A percentile compares a stretch with the other conserved stretches of the same genome.
Conservation (phyloP, 495 filamentous ascomycete species). For the Pseudomonodictys pantanalensis region DNA sequence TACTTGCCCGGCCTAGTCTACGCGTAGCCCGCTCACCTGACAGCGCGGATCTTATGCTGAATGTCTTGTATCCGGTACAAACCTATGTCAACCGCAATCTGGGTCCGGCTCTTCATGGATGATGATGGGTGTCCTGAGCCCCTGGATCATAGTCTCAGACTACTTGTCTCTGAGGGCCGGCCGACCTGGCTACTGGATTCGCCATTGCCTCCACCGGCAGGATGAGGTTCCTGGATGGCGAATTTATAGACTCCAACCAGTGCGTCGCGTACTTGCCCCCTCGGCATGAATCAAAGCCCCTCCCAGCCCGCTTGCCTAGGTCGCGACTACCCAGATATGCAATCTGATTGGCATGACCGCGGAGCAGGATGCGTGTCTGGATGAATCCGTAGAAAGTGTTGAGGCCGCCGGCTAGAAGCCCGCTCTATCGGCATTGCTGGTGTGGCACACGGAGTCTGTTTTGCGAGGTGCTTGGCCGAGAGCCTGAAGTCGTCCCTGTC, state of each 20-base stretch:
- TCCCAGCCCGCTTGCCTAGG: conserved; percentile 5
- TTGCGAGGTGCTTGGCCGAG: conserved; percentile 18
- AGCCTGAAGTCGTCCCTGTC: conserved; percentile 6
- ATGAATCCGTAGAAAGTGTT: conserved; percentile 7
- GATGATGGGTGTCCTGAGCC: too few species aligned
- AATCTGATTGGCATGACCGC: conserved; percentile 5
- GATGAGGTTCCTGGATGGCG: conserved; percentile 10
- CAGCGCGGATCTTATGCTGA: conserved; percentile 25
- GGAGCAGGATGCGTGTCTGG: conserved; percentile 17
- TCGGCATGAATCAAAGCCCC: conserved; percentile 1
- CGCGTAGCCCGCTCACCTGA: conserved; percentile 31
- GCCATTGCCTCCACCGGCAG: conserved; percentile 5
- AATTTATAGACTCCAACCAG: not conserved
- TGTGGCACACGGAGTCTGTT: too few species aligned
- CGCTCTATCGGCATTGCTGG: conserved; percentile 1
- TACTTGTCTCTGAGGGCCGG: not conserved
- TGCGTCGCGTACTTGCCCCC: not conserved
- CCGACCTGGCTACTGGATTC: not conserved
- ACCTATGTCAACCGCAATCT: conserved; percentile 7
- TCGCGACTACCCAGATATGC: not conserved
- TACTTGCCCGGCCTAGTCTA: conserved; percentile 21
- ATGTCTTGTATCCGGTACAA: conserved; percentile 23
- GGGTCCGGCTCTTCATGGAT: not conserved
- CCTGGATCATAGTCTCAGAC: too few species aligned
- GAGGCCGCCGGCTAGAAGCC: conserved; percentile 6